phyloP scores from a whole-genome alignment of 768 basidiomycete species.

The Kwoniella heveanensis region DNA sequence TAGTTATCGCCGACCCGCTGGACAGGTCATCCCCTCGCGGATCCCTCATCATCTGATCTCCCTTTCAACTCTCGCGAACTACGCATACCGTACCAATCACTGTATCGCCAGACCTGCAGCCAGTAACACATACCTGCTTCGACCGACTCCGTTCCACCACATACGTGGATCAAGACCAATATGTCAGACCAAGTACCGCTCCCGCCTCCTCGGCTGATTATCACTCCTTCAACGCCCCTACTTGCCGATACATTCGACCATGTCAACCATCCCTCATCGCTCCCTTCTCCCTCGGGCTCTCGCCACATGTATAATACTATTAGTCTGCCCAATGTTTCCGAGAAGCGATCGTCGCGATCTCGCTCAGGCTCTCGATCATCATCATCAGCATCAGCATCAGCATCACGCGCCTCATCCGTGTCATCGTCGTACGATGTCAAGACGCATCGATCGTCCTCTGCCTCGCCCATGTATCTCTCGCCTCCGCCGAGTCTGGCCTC shows the following conservation, averaged over 20 bases:
- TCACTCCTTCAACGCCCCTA: constrained; percentile 27
- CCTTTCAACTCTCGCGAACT: too few relatives aligned
- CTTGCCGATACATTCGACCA: background rate
- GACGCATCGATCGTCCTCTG: background rate
- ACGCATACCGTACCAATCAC: too few relatives aligned
- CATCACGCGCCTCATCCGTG: background rate
- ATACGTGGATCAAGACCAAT: background rate
- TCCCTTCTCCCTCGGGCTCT: constrained; percentile 11
- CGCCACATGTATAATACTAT: background rate
- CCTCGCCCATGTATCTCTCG: constrained; percentile 6
- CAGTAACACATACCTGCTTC: background rate
- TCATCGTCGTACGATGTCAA: background rate
- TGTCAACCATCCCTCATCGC: background rate
- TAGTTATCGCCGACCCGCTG: too few relatives aligned
- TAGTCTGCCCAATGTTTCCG: background rate
- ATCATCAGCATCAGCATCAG: background rate
- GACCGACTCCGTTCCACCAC: background rate
- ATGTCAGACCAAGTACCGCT: background rate
- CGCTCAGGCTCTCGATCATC: background rate
- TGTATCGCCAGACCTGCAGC: too few relatives aligned
- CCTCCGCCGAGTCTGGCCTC: background rate
- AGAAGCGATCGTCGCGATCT: background rate
- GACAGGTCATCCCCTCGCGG: too few relatives aligned
- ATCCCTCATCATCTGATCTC: too few relatives aligned
- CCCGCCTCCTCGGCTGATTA: constrained; percentile 19